Evolutionary conservation across 768 basidiomycete genomes (phyloP), one percentile per base, ranked within the genome.

Genomic region (Tulasnella sp.): DNA sequence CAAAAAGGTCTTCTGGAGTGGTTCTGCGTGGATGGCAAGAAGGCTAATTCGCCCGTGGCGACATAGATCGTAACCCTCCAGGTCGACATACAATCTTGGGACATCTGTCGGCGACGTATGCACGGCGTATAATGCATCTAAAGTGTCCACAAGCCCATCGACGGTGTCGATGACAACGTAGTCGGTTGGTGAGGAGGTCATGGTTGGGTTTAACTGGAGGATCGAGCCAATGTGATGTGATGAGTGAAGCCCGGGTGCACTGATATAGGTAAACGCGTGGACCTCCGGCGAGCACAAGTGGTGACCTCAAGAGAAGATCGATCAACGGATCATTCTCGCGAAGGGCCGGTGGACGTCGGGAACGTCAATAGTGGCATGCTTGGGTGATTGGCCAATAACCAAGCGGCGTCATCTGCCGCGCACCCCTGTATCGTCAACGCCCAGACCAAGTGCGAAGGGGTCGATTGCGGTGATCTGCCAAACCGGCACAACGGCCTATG

Each of bases 321-420:
- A n/a, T n/a, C n/a, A n/a, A n/a, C n/a, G n/a, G n/a, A n/a, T n/a
- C n/a, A n/a, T n/a, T n/a, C n/a, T n/a, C n/a, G n/a, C n/a, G n/a
- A n/a, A n/a, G n/a, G n/a, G n/a, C n/a, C n/a, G n/a, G n/a, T n/a
- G n/a, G n/a, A n/a, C n/a, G n/a, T n/a, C n/a, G n/a, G n/a, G n/a
- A n/a, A n/a, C n/a, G n/a, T n/a, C n/a, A n/a, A n/a, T n/a, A n/a
- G n/a, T n/a, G n/a, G n/a, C n/a, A n/a, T n/a, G n/a, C n/a, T n/a
- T n/a, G n/a, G n/a, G n/a, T n/a, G n/a, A n/a, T n/a, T n/a, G 15
- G 76, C 77, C 62, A 78, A 78, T 71, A 70, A 68, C 62, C 69
- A 71, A 60, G 69, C 78, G 15, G 68, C 73, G 15, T 77, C 77
- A 23, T 73, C 67, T 67, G 79, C 78, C 45, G 75, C 78, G 52